phyloP scores from a whole-genome alignment of 2,329 filamentous ascomycete species.

The Ophiostoma novo-ulmi region DNA sequence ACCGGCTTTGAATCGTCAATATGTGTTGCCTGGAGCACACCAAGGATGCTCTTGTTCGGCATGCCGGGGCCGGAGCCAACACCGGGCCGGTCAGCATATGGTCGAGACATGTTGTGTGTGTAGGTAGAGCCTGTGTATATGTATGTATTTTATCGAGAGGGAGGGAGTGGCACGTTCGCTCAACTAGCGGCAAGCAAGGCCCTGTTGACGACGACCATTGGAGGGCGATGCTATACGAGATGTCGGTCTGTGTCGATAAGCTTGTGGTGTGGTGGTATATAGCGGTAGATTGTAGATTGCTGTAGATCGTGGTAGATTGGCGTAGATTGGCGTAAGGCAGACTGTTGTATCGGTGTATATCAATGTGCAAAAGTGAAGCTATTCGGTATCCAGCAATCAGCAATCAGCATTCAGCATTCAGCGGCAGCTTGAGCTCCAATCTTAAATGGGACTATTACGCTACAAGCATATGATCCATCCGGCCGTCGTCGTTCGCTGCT shows the following conservation, averaged over 20 bases:
- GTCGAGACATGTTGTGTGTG: slow-evolving; percentile 12
- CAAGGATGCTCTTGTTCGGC: slow-evolving; percentile 53
- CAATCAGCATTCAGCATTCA: neutral
- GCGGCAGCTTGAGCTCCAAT: neutral
- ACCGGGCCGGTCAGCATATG: slow-evolving; percentile 31
- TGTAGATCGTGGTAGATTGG: neutral
- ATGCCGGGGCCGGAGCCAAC: slow-evolving; percentile 35
- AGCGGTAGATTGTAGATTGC: neutral
- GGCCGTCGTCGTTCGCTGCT: neutral
- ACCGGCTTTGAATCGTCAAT: slow-evolving; percentile 73
- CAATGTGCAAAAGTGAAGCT: neutral
- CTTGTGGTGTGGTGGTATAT: neutral
- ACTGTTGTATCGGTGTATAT: neutral
- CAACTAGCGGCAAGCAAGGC: slow-evolving; percentile 21
- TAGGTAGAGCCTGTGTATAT: neutral
- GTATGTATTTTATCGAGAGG: neutral
- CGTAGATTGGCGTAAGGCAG: neutral
- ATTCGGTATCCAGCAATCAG: neutral
- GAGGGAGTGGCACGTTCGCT: slow-evolving; percentile 5
- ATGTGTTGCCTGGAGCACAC: slow-evolving; percentile 71
- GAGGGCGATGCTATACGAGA: slow-evolving; percentile 9
- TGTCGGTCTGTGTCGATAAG: neutral
- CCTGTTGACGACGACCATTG: slow-evolving; percentile 20
- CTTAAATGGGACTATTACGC: neutral
- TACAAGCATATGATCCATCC: slow-evolving; percentile 7